Conservation (phyloP, 495 filamentous ascomycete species). For the Penicillium simplicissimum region DNA sequence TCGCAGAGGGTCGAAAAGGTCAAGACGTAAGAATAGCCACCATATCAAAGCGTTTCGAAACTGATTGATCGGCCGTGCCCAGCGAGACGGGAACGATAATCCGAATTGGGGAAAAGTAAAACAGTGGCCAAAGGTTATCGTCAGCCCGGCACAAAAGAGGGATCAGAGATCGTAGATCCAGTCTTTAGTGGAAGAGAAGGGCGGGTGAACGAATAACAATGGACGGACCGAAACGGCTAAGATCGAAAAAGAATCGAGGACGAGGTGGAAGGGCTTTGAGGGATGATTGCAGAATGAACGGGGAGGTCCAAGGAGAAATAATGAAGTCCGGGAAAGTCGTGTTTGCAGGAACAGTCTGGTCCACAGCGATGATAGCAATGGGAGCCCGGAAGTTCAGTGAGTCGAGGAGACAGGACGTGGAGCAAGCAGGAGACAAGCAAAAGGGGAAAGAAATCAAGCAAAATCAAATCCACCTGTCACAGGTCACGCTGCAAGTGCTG, state of each 20-base stretch:
- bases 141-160: constrained; percentile 12
- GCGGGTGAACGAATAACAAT: constrained; percentile 22
- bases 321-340: constrained; percentile 33
- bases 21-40: constrained; percentile 44
- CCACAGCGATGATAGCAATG: constrained; percentile 32
- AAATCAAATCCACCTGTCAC: constrained; percentile 15
- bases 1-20: constrained; percentile 16
- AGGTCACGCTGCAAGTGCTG: constrained; percentile 34
- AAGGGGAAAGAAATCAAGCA: constrained; percentile 21
- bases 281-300: constrained; percentile 40
- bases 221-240: constrained; percentile 39
- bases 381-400: constrained; percentile 33
- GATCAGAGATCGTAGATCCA: constrained; percentile 1
- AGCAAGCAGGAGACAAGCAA: constrained; percentile 35
- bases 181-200: constrained; percentile 11
- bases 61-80: constrained; percentile 26
- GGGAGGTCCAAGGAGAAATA: constrained; percentile 41
- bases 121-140: constrained; percentile 17
- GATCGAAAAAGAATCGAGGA: constrained; percentile 42
- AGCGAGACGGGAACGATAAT: constrained; percentile 18
- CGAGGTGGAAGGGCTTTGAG: constrained; percentile 38
- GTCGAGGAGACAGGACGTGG: constrained; percentile 26
- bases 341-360: constrained; percentile 37
- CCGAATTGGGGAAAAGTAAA: constrained; percentile 19
- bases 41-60: constrained; percentile 39